These are phyloP conservation scores for Mycena galericulata DNA, from an alignment of 768 basidiomycete species.

Conservation along the genomic window DNA sequence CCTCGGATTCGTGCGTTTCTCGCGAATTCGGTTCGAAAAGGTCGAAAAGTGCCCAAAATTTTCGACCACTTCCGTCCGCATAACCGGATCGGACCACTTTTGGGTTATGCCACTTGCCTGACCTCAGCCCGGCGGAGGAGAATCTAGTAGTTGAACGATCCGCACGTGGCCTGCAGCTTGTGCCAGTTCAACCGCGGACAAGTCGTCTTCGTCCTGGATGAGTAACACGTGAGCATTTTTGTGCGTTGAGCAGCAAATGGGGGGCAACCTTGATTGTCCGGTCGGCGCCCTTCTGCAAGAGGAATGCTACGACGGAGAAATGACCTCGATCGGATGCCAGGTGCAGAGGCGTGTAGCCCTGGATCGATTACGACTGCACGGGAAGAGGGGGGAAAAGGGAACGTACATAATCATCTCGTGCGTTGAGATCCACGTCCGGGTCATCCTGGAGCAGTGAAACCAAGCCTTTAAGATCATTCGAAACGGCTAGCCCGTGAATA, in stretches of 20 bases:
- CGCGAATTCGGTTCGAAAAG: no score
- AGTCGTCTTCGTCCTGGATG: conserved; percentile 75
- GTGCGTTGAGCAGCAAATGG: not conserved
- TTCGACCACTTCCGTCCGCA: no score
- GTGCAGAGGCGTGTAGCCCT: conserved; percentile 93
- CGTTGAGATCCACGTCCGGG: conserved; percentile 64
- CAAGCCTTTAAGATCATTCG: conserved; percentile 63
- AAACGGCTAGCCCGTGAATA: conserved; percentile 73
- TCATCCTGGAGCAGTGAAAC: conserved; percentile 55
- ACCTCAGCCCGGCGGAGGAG: conserved; percentile 10
- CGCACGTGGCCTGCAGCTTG: conserved; percentile 66
- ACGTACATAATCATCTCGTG: conserved; percentile 80
- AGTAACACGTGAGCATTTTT: not conserved
- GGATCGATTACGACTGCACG: conserved; percentile 21
- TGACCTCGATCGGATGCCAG: conserved; percentile 89
- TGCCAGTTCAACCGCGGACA: conserved; percentile 72
- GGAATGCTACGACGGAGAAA: conserved; percentile 61
- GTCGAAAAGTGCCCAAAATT: no score
- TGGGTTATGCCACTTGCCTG: no score
- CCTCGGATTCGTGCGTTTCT: no score
- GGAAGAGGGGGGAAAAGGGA: conserved; percentile 1
- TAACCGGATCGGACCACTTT: no score
- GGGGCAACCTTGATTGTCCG: conserved; percentile 66
- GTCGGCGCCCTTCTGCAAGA: conserved; percentile 78
- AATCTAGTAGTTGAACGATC: conserved; percentile 53